Evolutionary conservation across 768 basidiomycete species (phyloP).

Genomic region (Ramaria sp.): DNA sequence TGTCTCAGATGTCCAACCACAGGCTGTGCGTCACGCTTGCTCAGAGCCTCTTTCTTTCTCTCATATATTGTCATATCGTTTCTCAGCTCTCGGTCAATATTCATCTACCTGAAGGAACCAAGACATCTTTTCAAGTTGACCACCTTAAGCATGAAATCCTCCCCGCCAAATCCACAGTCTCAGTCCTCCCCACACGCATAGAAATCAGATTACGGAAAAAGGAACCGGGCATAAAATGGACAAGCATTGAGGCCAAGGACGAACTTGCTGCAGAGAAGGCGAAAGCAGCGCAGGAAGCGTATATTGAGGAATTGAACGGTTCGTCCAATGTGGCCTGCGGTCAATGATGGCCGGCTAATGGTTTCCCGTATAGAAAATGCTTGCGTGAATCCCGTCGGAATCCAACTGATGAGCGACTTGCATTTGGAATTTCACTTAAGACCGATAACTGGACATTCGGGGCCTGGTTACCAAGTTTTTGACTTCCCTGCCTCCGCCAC

Average conservation of each 20-base stretch:
- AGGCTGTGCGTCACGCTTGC: constrained; percentile 1
- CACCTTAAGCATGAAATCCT: constrained; percentile 5
- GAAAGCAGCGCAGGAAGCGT: constrained; percentile 9
- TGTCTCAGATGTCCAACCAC: neutral
- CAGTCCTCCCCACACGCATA: constrained; percentile 7
- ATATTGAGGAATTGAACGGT: constrained; percentile 10
- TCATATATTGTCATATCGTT: neutral
- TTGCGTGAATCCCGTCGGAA: constrained; percentile 12
- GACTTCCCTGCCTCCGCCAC: constrained; percentile 18
- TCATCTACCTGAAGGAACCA: constrained; percentile 1
- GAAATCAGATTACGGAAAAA: constrained; percentile 9
- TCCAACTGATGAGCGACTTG: constrained; percentile 23
- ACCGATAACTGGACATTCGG: constrained; percentile 11
- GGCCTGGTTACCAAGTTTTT: constrained; percentile 15
- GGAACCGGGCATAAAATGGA: constrained; percentile 9
- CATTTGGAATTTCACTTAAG: constrained; percentile 19
- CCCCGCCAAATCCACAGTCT: constrained; percentile 6
- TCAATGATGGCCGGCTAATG: neutral
- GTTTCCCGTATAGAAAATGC: neutral
- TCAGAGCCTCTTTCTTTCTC: neutral
- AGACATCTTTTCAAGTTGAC: neutral
- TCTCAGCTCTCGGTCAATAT: constrained; percentile 5
- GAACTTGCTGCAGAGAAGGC: constrained; percentile 8
- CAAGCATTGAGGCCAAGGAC: constrained; percentile 10
- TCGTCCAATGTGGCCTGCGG: neutral